phyloP scores from a whole-genome alignment of 306 rosid species.

The Mimosa pudica region DNA sequence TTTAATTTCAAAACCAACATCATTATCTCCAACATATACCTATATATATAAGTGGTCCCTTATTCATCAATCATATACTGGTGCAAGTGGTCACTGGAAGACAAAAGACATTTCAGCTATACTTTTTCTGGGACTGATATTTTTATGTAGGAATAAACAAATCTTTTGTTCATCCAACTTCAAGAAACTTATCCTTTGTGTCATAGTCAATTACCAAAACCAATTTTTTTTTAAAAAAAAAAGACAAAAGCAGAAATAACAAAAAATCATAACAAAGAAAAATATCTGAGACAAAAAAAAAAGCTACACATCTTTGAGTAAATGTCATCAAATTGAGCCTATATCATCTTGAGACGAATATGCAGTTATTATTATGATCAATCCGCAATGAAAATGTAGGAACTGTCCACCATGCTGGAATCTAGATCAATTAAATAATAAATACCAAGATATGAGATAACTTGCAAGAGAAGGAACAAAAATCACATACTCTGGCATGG shows the following conservation, averaged over 20 bases:
- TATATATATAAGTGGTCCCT: background rate
- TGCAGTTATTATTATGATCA: background rate
- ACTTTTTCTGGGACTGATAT: background rate
- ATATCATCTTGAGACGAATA: conserved; percentile 23
- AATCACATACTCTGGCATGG: conserved; percentile 76
- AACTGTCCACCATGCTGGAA: background rate
- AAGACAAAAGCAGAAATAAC: background rate
- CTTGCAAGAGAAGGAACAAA: background rate
- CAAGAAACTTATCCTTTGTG: background rate
- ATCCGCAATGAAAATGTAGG: background rate
- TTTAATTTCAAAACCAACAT: background rate
- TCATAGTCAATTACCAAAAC: conserved; percentile 4
- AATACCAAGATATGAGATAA: background rate
- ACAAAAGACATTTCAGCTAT: background rate
- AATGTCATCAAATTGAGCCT: conserved; percentile 29
- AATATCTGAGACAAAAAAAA: no score
- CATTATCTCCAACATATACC: background rate
- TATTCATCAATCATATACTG: background rate
- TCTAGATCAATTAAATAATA: background rate
- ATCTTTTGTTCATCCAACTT: background rate
- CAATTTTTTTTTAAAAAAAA: background rate
- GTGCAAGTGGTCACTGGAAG: conserved; percentile 27
- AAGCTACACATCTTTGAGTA: background rate
- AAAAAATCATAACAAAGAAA: no score
- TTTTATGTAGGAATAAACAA: background rate